phyloP scores from a whole-genome alignment of 225 moss, liverwort and hornwort species.

The Anthoceros angustus region DNA sequence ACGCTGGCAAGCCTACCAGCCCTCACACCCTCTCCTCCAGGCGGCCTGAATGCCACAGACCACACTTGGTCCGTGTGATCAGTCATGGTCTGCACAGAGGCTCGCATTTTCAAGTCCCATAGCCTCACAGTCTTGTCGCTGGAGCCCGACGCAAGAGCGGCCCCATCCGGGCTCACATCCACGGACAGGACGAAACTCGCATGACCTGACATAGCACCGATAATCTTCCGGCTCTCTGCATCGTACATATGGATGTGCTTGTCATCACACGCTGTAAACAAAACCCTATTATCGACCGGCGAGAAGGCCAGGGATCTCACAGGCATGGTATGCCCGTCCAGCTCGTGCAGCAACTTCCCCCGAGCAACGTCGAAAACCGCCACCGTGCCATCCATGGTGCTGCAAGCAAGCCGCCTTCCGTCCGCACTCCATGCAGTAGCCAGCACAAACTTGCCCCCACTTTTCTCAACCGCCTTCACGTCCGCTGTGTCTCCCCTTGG shows the following conservation, averaged over 20 bases:
- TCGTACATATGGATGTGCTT: slow-evolving; percentile 98
- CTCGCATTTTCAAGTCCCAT: slow-evolving; percentile 92
- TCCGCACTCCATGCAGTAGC: slow-evolving; percentile 93
- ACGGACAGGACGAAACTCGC: slow-evolving; percentile 89
- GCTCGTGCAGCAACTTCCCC: slow-evolving; percentile 54
- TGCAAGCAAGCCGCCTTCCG: slow-evolving; percentile 80
- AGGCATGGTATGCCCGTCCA: slow-evolving; percentile 92
- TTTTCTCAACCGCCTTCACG: slow-evolving; percentile 46
- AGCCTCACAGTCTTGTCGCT: slow-evolving; percentile 73
- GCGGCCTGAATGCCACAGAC: slow-evolving; percentile 75
- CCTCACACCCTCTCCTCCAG: slow-evolving; percentile 45
- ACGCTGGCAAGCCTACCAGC: slow-evolving; percentile 78
- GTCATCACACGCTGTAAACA: slow-evolving; percentile 84
- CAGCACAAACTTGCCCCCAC: slow-evolving; percentile 63
- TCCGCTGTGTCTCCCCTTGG: slow-evolving; percentile 40
- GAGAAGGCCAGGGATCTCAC: slow-evolving; percentile 83
- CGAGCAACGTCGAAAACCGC: slow-evolving; percentile 59
- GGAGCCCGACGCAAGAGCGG: slow-evolving; percentile 68
- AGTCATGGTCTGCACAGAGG: slow-evolving; percentile 70
- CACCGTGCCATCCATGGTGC: slow-evolving; percentile 83
- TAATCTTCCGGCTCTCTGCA: slow-evolving; percentile 52
- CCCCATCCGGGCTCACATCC: slow-evolving; percentile 79
- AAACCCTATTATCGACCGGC: slow-evolving; percentile 57
- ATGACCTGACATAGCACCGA: slow-evolving; percentile 86
- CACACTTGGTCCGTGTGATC: slow-evolving; percentile 95